These are phyloP conservation scores for Oryza glumipatula DNA, from an alignment of 176 grass and related monocot species.

Conservation along the genomic window DNA sequence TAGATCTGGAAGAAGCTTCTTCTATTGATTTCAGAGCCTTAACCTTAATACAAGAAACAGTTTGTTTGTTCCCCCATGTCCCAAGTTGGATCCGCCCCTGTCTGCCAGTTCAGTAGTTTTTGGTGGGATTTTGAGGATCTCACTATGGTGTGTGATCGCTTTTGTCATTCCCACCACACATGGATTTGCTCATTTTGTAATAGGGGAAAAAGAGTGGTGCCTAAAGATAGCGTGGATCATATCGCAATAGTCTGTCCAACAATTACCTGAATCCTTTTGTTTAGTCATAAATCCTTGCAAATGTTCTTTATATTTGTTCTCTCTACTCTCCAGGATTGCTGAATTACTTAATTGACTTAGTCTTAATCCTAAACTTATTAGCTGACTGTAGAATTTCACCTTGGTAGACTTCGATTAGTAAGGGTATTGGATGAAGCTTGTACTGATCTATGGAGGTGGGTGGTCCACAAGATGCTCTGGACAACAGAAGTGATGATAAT, in stretches of 20 bases:
- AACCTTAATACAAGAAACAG: too few relatives aligned
- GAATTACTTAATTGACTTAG: not conserved
- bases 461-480: constrained; percentile 37
- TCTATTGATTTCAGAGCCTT: too few relatives aligned
- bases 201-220: not conserved
- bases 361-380: constrained; percentile 27
- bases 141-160: not conserved
- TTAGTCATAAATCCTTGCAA: not conserved
- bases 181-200: not conserved
- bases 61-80: too few relatives aligned
- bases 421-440: constrained; percentile 59
- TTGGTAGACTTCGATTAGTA: constrained; percentile 31
- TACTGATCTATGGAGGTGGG: constrained; percentile 67
- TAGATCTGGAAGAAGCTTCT: too few relatives aligned
- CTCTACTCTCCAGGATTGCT: not conserved
- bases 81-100: too few relatives aligned
- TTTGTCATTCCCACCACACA: constrained; percentile 4
- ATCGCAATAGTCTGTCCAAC: not conserved
- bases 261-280: constrained; percentile 8
- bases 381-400: constrained; percentile 35
- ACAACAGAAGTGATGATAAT: constrained; percentile 57
- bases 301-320: constrained; percentile 6
- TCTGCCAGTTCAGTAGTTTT: not conserved
- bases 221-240: not conserved
- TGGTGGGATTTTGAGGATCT: not conserved